Conservation (phyloP, 2,329 filamentous ascomycete species). For the Fusarium decemcellulare region DNA sequence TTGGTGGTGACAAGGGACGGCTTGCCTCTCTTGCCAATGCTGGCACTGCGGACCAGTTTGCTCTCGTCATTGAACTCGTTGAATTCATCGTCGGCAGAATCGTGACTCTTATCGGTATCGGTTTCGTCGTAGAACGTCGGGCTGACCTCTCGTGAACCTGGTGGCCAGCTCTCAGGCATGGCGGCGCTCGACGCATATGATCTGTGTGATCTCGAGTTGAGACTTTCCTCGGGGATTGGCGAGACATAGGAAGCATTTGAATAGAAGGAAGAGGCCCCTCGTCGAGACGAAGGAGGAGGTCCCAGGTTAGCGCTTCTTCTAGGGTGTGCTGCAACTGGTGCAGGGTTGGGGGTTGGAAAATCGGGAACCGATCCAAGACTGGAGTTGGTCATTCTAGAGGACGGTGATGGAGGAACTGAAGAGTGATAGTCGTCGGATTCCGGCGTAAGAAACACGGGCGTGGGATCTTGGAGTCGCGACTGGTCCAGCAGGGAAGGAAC, state of each 20-base stretch:
- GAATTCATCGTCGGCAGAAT: slow-evolving; percentile 60
- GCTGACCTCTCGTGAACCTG: slow-evolving; percentile 60
- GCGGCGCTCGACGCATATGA: slow-evolving; percentile 81
- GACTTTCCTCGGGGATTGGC: slow-evolving; percentile 81
- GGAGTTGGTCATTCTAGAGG: slow-evolving; percentile 66
- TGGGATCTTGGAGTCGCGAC: slow-evolving; percentile 69
- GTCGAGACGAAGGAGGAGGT: slow-evolving; percentile 72
- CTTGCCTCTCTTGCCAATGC: slow-evolving; percentile 72
- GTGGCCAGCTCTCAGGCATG: slow-evolving; percentile 78
- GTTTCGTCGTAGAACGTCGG: slow-evolving; percentile 65
- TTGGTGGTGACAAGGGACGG: slow-evolving; percentile 66
- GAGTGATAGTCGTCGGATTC: slow-evolving; percentile 53
- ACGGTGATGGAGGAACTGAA: slow-evolving; percentile 63
- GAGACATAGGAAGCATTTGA: slow-evolving; percentile 78
- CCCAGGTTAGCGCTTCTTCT: slow-evolving; percentile 69
- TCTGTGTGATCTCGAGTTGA: slow-evolving; percentile 68
- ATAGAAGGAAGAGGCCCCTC: slow-evolving; percentile 75
- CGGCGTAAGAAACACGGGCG: slow-evolving; percentile 62
- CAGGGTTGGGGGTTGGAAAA: slow-evolving; percentile 62
- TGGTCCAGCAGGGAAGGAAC: slow-evolving; percentile 72
- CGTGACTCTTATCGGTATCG: slow-evolving; percentile 60
- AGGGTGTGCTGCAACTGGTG: slow-evolving; percentile 46
- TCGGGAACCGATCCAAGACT: slow-evolving; percentile 72
- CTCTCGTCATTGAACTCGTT: slow-evolving; percentile 69
- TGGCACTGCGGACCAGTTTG: slow-evolving; percentile 72